A percentile compares a stretch with the other conserved stretches of the same genome.
These are phyloP conservation scores for Trichoderma gamsii DNA, from an alignment of 495 filamentous ascomycete genomes.

Conservation along the genomic window DNA sequence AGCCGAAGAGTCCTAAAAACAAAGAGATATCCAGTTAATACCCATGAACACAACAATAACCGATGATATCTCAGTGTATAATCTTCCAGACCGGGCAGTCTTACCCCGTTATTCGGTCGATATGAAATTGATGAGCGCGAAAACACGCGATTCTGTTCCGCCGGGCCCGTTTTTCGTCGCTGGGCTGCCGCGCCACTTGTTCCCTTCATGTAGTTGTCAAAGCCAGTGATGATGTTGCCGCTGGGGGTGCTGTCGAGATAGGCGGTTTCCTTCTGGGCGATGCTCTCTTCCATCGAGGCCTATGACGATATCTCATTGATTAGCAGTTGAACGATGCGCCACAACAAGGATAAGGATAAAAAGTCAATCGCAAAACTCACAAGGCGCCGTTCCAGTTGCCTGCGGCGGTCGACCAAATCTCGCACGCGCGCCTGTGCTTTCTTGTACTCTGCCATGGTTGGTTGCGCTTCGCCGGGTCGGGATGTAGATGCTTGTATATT, in stretches of 20 bases:
- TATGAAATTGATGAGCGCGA: constrained; percentile 55
- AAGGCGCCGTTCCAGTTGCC: constrained; percentile 39
- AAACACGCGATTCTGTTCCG: constrained; percentile 52
- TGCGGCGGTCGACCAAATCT: constrained; percentile 40
- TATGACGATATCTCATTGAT: constrained; percentile 17
- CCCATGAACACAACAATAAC: constrained; percentile 18
- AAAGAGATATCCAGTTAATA: constrained; percentile 18
- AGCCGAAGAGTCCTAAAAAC: constrained; percentile 33
- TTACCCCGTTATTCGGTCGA: constrained; percentile 34
- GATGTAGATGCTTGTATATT: constrained; percentile 10
- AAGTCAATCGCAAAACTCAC: constrained; percentile 24
- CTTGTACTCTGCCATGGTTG: constrained; percentile 52
- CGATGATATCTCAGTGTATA: neutral
- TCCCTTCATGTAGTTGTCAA: constrained; percentile 96
- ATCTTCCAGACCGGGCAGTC: neutral
- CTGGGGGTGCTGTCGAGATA: constrained; percentile 87
- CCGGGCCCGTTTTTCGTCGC: constrained; percentile 44
- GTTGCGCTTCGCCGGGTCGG: constrained; percentile 4
- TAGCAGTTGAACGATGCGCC: neutral
- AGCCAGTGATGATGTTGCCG: constrained; percentile 95
- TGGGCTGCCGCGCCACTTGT: constrained; percentile 41
- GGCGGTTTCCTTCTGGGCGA: constrained; percentile 72
- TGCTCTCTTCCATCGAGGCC: constrained; percentile 62
- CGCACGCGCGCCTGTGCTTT: constrained; percentile 45
- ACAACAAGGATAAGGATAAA: neutral